Percentiles rank a stretch among this genome's conserved stretches.
These are phyloP conservation scores for Citrus hindsii DNA, from an alignment of 345 rosid genomes.

Conservation along the genomic window DNA sequence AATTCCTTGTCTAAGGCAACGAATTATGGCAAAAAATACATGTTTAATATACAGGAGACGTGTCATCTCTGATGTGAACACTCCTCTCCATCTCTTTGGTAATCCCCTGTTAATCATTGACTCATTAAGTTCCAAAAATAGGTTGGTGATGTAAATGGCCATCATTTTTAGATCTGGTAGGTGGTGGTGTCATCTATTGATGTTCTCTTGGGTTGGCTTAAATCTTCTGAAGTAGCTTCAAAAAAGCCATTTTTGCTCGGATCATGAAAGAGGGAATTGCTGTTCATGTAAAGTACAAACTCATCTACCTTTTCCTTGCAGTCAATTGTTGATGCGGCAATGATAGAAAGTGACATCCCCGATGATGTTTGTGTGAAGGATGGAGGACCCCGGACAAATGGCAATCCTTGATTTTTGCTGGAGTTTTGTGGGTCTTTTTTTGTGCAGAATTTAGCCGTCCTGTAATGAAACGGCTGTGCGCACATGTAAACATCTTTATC, in stretches of 20 bases:
- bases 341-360: slow-evolving; percentile 29
- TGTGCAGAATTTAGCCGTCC: not conserved
- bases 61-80: not conserved
- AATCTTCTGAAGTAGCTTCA: not conserved
- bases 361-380: slow-evolving; percentile 35
- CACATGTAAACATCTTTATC: not conserved
- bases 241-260: not conserved
- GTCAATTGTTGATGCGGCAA: slow-evolving; percentile 49
- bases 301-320: slow-evolving; percentile 20
- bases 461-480: not conserved
- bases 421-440: not conserved
- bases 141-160: not conserved
- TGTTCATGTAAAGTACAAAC: not conserved
- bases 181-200: not conserved
- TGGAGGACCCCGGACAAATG: slow-evolving; percentile 29
- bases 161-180: not conserved
- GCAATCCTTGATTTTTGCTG: slow-evolving; percentile 18
- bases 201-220: not conserved
- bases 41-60: not conserved
- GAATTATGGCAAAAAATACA: not conserved
- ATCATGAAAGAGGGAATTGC: not conserved
- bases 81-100: not conserved
- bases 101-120: not conserved
- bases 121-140: not conserved
- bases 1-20: not conserved